These are phyloP conservation scores for Boletellus deceptivus DNA, from an alignment of 1,284 basidiomycete genomes.

Conservation along the genomic window DNA sequence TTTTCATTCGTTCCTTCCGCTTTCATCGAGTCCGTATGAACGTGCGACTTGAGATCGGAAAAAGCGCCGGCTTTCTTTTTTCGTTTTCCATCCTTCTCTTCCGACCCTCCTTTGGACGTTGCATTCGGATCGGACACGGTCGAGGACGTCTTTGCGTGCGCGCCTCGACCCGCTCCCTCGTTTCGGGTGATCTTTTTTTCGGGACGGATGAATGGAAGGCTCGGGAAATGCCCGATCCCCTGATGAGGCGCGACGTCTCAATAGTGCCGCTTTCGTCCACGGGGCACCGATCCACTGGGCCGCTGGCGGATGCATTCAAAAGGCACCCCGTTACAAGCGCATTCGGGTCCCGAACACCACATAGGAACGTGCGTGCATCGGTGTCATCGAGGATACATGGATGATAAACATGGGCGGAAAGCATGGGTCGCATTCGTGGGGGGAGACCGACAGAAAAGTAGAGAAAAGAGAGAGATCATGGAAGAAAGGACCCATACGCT, in stretches of 20 bases:
- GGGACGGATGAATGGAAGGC: constrained; percentile 8
- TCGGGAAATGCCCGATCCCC: constrained; percentile 22
- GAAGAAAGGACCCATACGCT: constrained; percentile 19
- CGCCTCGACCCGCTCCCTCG: not conserved
- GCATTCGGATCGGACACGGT: not conserved
- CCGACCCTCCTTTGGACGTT: too few relatives aligned
- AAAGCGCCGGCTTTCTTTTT: too few relatives aligned
- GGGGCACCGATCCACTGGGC: not conserved
- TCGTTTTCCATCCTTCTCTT: too few relatives aligned
- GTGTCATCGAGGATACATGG: too few relatives aligned
- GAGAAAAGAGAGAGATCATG: constrained; percentile 5
- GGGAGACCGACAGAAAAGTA: too few relatives aligned
- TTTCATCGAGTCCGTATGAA: not conserved
- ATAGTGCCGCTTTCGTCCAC: constrained; percentile 2
- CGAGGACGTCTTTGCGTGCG: not conserved
- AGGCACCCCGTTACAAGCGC: not conserved
- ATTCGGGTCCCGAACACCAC: too few relatives aligned
- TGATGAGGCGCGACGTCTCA: not conserved
- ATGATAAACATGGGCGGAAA: too few relatives aligned
- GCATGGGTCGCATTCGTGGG: too few relatives aligned
- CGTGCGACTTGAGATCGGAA: not conserved
- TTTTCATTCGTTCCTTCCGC: too few relatives aligned
- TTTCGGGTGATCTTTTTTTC: constrained; percentile 4
- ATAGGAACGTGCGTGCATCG: too few relatives aligned
- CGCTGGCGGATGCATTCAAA: not conserved